phyloP scores from a whole-genome alignment of 2,329 filamentous ascomycete species.

The Pestalotiopsis sp. region DNA sequence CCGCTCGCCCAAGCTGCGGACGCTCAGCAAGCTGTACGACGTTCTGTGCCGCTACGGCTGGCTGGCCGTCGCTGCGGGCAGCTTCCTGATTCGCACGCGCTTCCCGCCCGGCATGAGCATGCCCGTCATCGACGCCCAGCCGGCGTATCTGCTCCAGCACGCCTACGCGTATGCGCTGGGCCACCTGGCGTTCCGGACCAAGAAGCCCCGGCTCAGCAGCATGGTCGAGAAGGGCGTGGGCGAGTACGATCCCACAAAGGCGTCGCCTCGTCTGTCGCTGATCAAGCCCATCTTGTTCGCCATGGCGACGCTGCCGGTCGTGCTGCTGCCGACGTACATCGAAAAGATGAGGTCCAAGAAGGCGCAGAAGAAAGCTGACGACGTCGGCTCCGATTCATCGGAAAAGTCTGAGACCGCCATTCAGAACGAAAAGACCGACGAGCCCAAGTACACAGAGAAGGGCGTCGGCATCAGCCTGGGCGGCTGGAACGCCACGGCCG shows the following conservation, averaged over 20 bases:
- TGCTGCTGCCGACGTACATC: not conserved
- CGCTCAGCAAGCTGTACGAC: constrained; percentile 10
- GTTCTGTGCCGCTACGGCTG: constrained; percentile 14
- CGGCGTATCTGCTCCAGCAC: constrained; percentile 6
- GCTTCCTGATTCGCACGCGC: constrained; percentile 12
- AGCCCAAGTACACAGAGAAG: not conserved
- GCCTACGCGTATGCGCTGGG: constrained; percentile 12
- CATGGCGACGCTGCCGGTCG: not conserved
- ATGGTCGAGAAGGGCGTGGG: not conserved
- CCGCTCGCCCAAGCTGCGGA: not conserved
- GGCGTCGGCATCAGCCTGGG: not conserved
- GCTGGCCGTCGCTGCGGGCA: constrained; percentile 8
- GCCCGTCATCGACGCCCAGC: constrained; percentile 4
- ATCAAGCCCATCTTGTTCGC: constrained; percentile 7
- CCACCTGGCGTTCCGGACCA: constrained; percentile 6
- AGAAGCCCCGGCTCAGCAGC: constrained; percentile 13
- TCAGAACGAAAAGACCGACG: not conserved
- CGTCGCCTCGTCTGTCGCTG: not conserved
- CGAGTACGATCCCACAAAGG: not conserved
- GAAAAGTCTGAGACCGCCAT: not conserved
- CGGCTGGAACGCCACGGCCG: constrained; percentile 9
- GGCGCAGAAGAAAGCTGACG: not conserved
- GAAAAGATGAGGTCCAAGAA: not conserved
- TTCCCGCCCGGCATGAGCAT: constrained; percentile 6
- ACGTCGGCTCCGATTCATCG: not conserved